Conservation (phyloP, 371 early-diverging fungal species). For the Parasitella parasitica region DNA sequence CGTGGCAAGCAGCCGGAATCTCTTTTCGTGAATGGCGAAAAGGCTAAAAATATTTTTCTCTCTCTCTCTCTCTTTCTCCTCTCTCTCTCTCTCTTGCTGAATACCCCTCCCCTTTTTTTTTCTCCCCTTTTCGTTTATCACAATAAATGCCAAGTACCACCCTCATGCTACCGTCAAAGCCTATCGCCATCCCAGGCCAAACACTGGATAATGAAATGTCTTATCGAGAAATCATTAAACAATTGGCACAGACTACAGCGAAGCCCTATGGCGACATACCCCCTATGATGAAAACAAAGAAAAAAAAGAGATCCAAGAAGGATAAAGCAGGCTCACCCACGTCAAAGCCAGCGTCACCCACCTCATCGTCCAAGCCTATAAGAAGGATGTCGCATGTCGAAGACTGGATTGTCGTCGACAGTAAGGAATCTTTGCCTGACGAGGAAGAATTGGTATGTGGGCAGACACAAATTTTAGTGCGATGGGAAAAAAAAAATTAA, state of each 20-base stretch:
- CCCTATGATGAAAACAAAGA: slow-evolving; percentile 39
- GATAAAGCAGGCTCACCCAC: slow-evolving; percentile 9
- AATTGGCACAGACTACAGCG: slow-evolving; percentile 42
- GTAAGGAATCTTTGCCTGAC: slow-evolving; percentile 52
- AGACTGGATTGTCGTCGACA: slow-evolving; percentile 51
- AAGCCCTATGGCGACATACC: slow-evolving; percentile 61
- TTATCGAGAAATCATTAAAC: slow-evolving; percentile 55
- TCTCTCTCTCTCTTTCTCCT: not conserved
- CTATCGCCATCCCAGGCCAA: slow-evolving; percentile 27
- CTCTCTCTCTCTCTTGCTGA: not conserved
- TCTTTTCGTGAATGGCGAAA: slow-evolving; percentile 24
- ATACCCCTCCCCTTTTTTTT: not conserved
- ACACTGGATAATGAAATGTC: slow-evolving; percentile 29
- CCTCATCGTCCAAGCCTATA: slow-evolving; percentile 11
- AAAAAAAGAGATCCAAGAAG: slow-evolving; percentile 18
- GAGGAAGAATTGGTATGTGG: slow-evolving; percentile 40
- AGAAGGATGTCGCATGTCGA: slow-evolving; percentile 44
- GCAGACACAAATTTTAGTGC: not conserved
- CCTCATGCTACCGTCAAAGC: slow-evolving; percentile 27
- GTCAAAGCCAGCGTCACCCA: not conserved
- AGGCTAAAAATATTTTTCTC: slow-evolving; percentile 2
- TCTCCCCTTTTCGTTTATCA: not conserved
- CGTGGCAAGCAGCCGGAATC: slow-evolving; percentile 19
- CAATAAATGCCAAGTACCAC: slow-evolving; percentile 15
- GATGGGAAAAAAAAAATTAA: not conserved